Conservation (phyloP, 1,284 basidiomycete species). For the Abortiporus biennis region DNA sequence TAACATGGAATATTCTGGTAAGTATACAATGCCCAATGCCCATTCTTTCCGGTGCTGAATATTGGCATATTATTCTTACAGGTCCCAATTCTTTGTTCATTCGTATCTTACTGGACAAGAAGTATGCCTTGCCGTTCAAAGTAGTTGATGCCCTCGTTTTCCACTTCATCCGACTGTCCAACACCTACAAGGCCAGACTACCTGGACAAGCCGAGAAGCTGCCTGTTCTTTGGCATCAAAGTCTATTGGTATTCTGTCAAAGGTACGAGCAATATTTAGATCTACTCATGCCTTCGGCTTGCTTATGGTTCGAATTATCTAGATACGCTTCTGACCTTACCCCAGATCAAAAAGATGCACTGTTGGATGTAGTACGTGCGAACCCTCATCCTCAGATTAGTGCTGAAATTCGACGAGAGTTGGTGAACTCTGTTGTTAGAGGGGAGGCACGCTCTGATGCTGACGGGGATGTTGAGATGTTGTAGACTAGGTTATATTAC, state of each 20-base stretch:
- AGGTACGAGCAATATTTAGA: constrained; percentile 44
- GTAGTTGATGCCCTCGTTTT: constrained; percentile 97
- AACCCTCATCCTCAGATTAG: constrained; percentile 88
- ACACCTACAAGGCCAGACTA: constrained; percentile 73
- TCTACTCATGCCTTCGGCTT: neutral
- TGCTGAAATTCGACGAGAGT: constrained; percentile 86
- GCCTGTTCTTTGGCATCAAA: constrained; percentile 98
- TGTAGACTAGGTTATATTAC: too few relatives aligned
- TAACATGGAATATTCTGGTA: constrained; percentile 94
- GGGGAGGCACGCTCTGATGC: constrained; percentile 55
- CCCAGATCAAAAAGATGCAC: constrained; percentile 94
- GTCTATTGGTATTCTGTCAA: constrained; percentile 91
- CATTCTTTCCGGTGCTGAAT: neutral
- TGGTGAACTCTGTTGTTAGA: constrained; percentile 67
- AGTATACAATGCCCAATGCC: constrained; percentile 7
- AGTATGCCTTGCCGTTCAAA: constrained; percentile 97
- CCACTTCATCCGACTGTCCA: constrained; percentile 94
- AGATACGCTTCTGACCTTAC: constrained; percentile 97
- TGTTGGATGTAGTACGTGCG: constrained; percentile 89
- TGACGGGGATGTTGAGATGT: constrained; percentile 33
- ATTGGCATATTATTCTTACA: constrained; percentile 16
- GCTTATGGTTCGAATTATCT: neutral
- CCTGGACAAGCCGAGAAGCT: constrained; percentile 68
- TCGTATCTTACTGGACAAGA: constrained; percentile 95
- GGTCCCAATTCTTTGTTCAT: constrained; percentile 97